Base-by-base conservation (phyloP, 2,329 filamentous ascomycete species). In the Mycocentrospora acerina region DNA sequence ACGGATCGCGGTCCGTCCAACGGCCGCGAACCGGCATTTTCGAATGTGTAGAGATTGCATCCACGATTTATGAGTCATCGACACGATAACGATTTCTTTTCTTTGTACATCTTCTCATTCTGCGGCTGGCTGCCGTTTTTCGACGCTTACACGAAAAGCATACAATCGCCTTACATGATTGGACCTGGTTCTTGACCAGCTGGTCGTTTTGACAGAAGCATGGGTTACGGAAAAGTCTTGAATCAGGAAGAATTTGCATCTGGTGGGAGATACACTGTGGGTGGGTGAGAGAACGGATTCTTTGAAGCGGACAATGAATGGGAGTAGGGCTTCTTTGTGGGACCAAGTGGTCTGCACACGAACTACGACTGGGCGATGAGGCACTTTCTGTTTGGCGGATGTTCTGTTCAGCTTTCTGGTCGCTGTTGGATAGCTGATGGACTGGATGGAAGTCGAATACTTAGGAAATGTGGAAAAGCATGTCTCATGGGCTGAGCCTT, bases 91-190 rank as follows among this genome's bases (percentile, higher is more conserved):
- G 61, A 65, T 52, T 64, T 66, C 55, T 54, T 50, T 62, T 64
- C 57, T 48, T 40, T 65, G 62, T 66, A 66, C 46, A 66, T 65
- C 57, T 64, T 64, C 56, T 60, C 59, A 58, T 61, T 61, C 61
- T 60, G 57, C 62, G 62, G 62, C 60, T 56, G 48, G 57, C 58
- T 55, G 61, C 62, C 61, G 60, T 62, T 57, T 62, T 66, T 61
- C 51, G 51, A 55, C 54, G 53, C 55, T 61, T 59, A 48, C 53
- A 55, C 57, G 57, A 62, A 66, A 64, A 65, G 60, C 60, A 63
- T 56, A 57, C 58, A 44, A 59, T 62, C 59, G 53, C 56, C 56
- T 51, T 54, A 59, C 62, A 66, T 63, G 48, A 62, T 62, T 58
- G 51, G 57, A 62, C 55, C 53, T 48, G 48, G 60, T 54, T 59